Evolutionary conservation across 306 rosid genomes (phyloP), one percentile per base, ranked within the genome.

Genomic region (Castanea sativa): DNA sequence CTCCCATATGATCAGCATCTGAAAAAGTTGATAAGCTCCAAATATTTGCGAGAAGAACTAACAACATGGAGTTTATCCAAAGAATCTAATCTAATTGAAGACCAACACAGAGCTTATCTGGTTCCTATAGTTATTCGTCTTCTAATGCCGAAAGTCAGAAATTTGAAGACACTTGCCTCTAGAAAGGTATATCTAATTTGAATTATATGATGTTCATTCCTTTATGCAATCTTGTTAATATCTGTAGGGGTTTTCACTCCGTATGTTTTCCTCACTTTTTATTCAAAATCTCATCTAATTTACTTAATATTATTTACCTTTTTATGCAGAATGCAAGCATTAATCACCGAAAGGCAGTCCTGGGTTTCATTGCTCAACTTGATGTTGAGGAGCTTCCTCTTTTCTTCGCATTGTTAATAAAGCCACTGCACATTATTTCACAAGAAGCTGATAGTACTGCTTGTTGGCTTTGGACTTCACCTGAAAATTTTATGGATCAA

Each of bases 91-190:
- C 82, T 68, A 41, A 86, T 92, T 81, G 88, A 90, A 82, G 94
- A 88, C 70, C 75, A 85, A 45, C 97, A 95, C 87, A 86, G 99
- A 77, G 76, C 83, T 81, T 57, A 80, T 78, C 85, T 95, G 69
- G 87, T 95, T 78, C 98, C 98, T 41, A 7, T 92, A 57, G 92
- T 89, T 83, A 92, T 90, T 76, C 96, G 87, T 60, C 84, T 95
- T 77, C 83, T 95, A 89, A 90, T 92, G 90, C 97, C 98, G 29
- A 95, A 89, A 88, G 91, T 92, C 74, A 88, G 98, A 76, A 95
- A 90, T 79, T 80, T 92, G 84, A 95, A 92, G 87, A 88, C 89
- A 79, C 90, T 87, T 79, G 95, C 93, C 49, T 91, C 97, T 38
- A 91, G 92, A 79, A 95, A 95, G 97, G 99, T 92, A 83, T 32